Conservation (phyloP, 2,329 filamentous ascomycete genomes). For the Neoascochyta sp. region DNA sequence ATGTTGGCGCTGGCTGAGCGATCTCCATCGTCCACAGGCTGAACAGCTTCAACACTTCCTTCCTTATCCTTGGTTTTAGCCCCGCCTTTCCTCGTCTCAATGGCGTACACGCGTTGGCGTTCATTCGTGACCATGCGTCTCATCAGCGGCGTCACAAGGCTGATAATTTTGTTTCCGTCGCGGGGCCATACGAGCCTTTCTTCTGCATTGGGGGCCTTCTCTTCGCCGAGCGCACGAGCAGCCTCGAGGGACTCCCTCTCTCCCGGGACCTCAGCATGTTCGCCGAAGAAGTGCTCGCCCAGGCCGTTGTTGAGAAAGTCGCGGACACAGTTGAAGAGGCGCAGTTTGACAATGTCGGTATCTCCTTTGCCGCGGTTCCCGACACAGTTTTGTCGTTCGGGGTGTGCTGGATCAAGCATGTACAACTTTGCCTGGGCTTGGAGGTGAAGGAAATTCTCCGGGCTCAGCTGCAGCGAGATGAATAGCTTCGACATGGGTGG, state of each 20-base stretch:
- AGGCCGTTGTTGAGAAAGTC: slow-evolving; percentile 51
- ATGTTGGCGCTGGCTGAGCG: slow-evolving; percentile 1
- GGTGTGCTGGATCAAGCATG: slow-evolving; percentile 55
- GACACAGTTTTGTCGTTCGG: slow-evolving; percentile 55
- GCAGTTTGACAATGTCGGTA: slow-evolving; percentile 55
- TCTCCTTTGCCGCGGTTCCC: slow-evolving; percentile 55
- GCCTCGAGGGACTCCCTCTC: slow-evolving; percentile 33
- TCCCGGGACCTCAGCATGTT: slow-evolving; percentile 30
- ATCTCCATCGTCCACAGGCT: slow-evolving; percentile 1
- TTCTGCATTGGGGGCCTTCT: slow-evolving; percentile 29
- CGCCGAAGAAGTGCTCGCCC: slow-evolving; percentile 51
- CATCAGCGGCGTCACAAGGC: slow-evolving; percentile 55
- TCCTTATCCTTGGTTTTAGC: slow-evolving; percentile 35
- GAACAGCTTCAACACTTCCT: slow-evolving; percentile 14
- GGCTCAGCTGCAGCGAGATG: slow-evolving; percentile 53
- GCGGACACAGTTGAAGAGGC: slow-evolving; percentile 55
- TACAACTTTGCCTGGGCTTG: slow-evolving; percentile 55
- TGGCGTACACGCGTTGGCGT: slow-evolving; percentile 55
- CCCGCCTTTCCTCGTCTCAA: slow-evolving; percentile 52
- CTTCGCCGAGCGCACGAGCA: slow-evolving; percentile 40
- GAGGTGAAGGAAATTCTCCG: slow-evolving; percentile 55
- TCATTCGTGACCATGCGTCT: slow-evolving; percentile 60
- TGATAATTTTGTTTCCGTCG: slow-evolving; percentile 54
- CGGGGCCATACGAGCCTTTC: slow-evolving; percentile 52
- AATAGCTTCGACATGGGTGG: slow-evolving; percentile 58